Evolutionary conservation across 331 rosid species (phyloP), one percentile per base, ranked within the genome.

Genomic region (Pyracantha coccinea): DNA sequence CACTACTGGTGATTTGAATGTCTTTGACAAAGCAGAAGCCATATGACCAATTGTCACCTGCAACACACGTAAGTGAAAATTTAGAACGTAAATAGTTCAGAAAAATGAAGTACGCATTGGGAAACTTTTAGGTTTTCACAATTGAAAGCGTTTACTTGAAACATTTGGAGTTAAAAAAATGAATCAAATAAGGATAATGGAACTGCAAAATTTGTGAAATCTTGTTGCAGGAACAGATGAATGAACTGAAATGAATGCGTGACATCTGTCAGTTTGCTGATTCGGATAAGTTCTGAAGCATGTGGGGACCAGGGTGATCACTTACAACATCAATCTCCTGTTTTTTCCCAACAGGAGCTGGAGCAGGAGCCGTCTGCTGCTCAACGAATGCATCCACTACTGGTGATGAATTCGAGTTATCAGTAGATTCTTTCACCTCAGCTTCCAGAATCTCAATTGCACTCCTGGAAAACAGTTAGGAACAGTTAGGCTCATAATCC

Each of bases 1-100:
- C 77, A 92, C 92, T 50, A 85, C 91, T 2, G 96, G 92, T 31
- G 97, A 90, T 79, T 82, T 89, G 82, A 76, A 95, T 20, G 96
- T 89, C 89, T 88, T 95, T 69, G 99, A 88, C 89, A 92, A 85
- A 47, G 96, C 96, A 74, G 81, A 72, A 55, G 87, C 97, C 99
- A 95, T 90, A 61, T 92, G 92, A 81, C 92, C 89, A 67, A 89
- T 81, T 82, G 87, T 87, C 76, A 92, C 97, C 99, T 92, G 83
- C 79, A 92, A 82, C 65, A 77, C 74, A 53, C 47, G 0, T 72
- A 15, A 74, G 72, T 14, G 70, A 72, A 52, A 58, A 21, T 3
- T 61, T 57, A 29, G 66, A 12, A 52, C n/a, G 66, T 61, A 58
- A 23, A 23, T 12, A 23, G 29, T 23, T 23, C 1, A 8, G 11